These are phyloP conservation scores for Scopulariopsis brevicaulis DNA, from an alignment of 2,329 filamentous ascomycete genomes.

Conservation along the genomic window DNA sequence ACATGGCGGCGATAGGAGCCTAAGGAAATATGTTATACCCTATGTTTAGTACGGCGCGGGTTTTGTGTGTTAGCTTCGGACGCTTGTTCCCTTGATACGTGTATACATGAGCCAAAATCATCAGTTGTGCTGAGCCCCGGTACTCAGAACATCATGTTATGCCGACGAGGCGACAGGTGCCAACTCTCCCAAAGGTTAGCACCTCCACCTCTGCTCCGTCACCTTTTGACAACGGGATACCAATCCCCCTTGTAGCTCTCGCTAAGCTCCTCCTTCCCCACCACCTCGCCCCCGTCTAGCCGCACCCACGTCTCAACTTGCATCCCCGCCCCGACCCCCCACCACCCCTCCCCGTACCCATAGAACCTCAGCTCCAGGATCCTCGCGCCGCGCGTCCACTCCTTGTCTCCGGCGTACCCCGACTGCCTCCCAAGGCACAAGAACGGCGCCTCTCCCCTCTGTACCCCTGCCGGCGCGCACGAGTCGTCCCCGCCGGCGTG, in stretches of 20 bases:
- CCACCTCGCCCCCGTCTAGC: slow-evolving; percentile 40
- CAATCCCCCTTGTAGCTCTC: slow-evolving; percentile 43
- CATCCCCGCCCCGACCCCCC: slow-evolving; percentile 24
- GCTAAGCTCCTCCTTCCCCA: slow-evolving; percentile 44
- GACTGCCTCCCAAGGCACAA: slow-evolving; percentile 53
- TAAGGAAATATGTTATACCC: slow-evolving; percentile 1
- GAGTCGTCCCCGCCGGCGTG: slow-evolving; percentile 44
- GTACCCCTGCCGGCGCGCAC: slow-evolving; percentile 21
- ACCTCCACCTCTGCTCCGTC: too few relatives aligned
- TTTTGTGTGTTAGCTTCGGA: background rate
- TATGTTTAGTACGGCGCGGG: background rate
- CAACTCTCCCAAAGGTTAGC: too few relatives aligned
- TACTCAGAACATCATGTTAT: too few relatives aligned
- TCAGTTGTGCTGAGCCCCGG: too few relatives aligned
- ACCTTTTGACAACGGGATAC: slow-evolving; percentile 20
- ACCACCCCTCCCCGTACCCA: slow-evolving; percentile 7
- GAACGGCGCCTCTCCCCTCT: slow-evolving; percentile 26
- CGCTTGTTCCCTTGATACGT: background rate
- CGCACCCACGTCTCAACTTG: slow-evolving; percentile 49
- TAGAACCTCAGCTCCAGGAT: slow-evolving; percentile 32
- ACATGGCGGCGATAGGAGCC: background rate
- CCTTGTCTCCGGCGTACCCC: slow-evolving; percentile 55
- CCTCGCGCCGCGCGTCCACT: slow-evolving; percentile 48
- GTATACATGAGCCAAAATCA: too few relatives aligned
- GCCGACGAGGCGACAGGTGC: too few relatives aligned